Evolutionary conservation across 2,329 filamentous ascomycete genomes (phyloP).

Genomic region (Botrytis elliptica): DNA sequence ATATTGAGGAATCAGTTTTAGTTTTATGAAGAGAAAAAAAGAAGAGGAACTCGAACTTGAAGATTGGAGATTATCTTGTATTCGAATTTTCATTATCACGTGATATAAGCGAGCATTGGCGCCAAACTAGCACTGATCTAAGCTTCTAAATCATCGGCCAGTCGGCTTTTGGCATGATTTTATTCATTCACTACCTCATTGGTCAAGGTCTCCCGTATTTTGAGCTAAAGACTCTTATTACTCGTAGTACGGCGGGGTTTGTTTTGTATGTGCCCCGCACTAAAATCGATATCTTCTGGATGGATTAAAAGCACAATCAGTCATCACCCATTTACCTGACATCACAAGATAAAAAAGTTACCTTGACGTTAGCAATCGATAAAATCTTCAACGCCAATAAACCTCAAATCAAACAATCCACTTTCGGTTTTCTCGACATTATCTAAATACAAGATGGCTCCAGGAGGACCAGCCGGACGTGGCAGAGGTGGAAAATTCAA

Average conservation of each 20-base stretch:
- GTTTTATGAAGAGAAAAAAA: constrained; percentile 45
- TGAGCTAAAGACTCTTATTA: background rate
- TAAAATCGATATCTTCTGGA: constrained; percentile 9
- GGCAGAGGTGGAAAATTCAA: constrained; percentile 91
- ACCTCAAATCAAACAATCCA: background rate
- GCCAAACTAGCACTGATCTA: background rate
- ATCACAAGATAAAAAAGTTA: constrained; percentile 3
- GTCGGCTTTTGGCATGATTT: background rate
- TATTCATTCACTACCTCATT: background rate
- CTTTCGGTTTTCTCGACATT: background rate
- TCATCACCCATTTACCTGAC: constrained; percentile 6
- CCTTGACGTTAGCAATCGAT: background rate
- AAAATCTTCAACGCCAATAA: background rate
- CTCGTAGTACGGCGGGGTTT: background rate
- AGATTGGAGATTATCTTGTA: background rate
- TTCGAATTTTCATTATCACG: constrained; percentile 5
- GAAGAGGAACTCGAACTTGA: background rate
- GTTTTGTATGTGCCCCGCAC: constrained; percentile 3
- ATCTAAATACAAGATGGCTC: constrained; percentile 45
- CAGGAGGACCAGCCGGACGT: constrained; percentile 46
- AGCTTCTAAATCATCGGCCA: background rate
- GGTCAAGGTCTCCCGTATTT: background rate
- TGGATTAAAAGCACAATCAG: constrained; percentile 5
- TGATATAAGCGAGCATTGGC: background rate
- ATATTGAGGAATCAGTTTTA: constrained; percentile 54